These are phyloP conservation scores for Xanthoconium purpureum DNA, from an alignment of 768 basidiomycete species.

Conservation along the genomic window DNA sequence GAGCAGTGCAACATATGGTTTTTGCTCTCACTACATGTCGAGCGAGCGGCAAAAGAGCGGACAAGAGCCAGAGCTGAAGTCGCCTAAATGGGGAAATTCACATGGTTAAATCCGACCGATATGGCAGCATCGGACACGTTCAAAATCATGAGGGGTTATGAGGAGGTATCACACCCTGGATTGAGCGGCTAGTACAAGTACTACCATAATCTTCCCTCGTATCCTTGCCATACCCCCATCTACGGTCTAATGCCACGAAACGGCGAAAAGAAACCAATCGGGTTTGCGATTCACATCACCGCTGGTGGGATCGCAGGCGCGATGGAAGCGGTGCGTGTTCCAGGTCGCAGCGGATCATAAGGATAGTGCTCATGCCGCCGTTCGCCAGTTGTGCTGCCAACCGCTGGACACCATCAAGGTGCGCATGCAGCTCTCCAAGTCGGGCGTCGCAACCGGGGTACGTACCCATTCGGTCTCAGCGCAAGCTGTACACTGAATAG, in stretches of 20 bases:
- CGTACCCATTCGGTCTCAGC: slow-evolving; percentile 32
- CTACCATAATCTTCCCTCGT: background rate
- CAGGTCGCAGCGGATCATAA: background rate
- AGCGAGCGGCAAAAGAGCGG: slow-evolving; percentile 26
- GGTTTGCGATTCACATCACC: slow-evolving; percentile 85
- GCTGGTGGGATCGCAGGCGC: slow-evolving; percentile 94
- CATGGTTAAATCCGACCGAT: slow-evolving; percentile 23
- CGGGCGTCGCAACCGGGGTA: slow-evolving; percentile 79
- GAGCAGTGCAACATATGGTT: slow-evolving; percentile 8
- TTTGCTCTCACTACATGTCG: background rate
- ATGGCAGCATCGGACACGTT: background rate
- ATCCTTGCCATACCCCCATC: background rate
- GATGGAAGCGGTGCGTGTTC: slow-evolving; percentile 75
- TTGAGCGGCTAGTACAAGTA: slow-evolving; percentile 1
- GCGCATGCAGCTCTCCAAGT: slow-evolving; percentile 96
- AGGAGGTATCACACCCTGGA: background rate
- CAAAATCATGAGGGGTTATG: slow-evolving; percentile 21
- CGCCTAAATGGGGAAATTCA: slow-evolving; percentile 28
- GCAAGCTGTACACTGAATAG: background rate
- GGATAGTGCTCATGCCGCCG: background rate
- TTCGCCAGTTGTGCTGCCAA: slow-evolving; percentile 69
- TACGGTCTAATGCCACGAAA: slow-evolving; percentile 46
- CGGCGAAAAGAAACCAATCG: slow-evolving; percentile 69
- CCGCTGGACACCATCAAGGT: slow-evolving; percentile 99
- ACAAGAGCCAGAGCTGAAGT: slow-evolving; percentile 15